Conservation (phyloP, 2,329 filamentous ascomycete genomes). For the Alternaria metachromatica region DNA sequence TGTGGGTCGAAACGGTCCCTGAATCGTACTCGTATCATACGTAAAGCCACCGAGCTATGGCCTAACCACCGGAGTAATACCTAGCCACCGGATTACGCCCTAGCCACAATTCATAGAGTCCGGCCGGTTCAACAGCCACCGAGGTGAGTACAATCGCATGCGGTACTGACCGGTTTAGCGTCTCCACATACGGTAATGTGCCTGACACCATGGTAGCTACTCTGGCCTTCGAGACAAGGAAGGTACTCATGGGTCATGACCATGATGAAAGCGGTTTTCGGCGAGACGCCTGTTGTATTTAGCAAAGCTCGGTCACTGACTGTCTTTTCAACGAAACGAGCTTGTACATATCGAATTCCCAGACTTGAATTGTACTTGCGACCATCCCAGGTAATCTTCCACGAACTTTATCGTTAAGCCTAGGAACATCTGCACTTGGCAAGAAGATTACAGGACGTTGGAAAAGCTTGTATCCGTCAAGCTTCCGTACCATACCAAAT, state of each 20-base stretch:
- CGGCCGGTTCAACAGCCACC: neutral
- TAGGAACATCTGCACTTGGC: neutral
- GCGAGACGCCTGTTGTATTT: neutral
- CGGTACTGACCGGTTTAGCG: neutral
- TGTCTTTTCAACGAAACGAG: neutral
- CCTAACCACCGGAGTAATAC: neutral
- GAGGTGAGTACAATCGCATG: neutral
- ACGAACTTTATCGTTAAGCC: neutral
- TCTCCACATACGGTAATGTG: neutral
- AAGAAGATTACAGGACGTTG: neutral
- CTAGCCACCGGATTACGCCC: neutral
- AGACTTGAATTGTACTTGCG: neutral
- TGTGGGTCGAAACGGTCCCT: neutral
- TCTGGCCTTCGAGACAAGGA: neutral
- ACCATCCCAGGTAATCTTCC: neutral
- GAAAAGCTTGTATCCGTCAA: neutral
- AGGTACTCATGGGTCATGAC: neutral
- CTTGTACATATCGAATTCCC: neutral
- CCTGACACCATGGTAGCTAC: neutral
- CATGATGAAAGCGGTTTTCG: neutral
- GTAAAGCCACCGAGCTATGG: neutral
- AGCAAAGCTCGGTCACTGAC: neutral
- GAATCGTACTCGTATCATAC: neutral
- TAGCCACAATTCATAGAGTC: neutral
- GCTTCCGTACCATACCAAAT: neutral